Evolutionary conservation across 352 stramenopile genomes (phyloP).

Genomic region (Phytophthora pseudosyringae): DNA sequence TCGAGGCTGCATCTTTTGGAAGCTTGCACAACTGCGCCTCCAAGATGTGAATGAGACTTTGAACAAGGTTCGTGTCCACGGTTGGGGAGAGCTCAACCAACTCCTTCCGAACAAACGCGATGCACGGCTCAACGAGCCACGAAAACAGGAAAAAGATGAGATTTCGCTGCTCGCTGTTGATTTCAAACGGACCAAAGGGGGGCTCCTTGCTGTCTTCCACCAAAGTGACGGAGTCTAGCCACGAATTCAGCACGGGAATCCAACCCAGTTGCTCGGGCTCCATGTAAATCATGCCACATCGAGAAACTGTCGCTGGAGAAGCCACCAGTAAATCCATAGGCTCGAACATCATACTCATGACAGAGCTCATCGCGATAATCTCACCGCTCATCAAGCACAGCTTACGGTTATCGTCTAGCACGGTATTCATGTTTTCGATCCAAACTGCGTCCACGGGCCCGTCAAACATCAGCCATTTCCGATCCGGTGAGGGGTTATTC

Average conservation of each 20-base stretch:
- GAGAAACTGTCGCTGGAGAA: constrained; percentile 92
- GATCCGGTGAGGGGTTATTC: constrained; percentile 74
- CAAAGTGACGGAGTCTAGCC: constrained; percentile 79
- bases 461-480: constrained; percentile 96
- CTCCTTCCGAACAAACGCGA: constrained; percentile 90
- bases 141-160: constrained; percentile 83
- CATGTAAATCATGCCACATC: constrained; percentile 96
- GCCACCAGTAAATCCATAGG: constrained; percentile 94
- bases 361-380: constrained; percentile 94
- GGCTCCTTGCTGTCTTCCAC: constrained; percentile 30
- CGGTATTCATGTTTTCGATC: constrained; percentile 97
- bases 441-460: constrained; percentile 93
- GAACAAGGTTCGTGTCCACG: constrained; percentile 91
- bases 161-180: constrained; percentile 74
- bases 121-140: constrained; percentile 90
- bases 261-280: constrained; percentile 93
- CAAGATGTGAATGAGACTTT: constrained; percentile 88
- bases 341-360: constrained; percentile 98
- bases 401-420: constrained; percentile 96
- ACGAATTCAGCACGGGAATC: constrained; percentile 89
- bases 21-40: constrained; percentile 81
- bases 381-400: constrained; percentile 94
- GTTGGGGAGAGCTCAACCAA: constrained; percentile 87
- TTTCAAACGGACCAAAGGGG: constrained; percentile 61
- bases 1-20: constrained; percentile 70